Evolutionary conservation across 768 basidiomycete genomes (phyloP), one percentile per base, ranked within the genome.

Genomic region (Tricholoma bakamatsutake): DNA sequence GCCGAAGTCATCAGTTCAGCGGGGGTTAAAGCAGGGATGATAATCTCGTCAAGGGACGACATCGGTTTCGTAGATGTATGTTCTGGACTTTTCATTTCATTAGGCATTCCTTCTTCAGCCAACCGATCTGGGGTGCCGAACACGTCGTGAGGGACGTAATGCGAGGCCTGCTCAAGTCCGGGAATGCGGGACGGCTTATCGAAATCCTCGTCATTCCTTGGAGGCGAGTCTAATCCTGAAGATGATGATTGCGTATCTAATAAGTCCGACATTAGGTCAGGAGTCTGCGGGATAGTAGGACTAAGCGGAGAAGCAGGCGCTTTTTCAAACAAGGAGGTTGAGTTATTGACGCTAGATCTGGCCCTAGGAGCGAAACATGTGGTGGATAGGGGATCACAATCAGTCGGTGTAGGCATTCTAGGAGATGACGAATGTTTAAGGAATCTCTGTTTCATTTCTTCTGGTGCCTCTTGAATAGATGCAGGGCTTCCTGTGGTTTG

Each of bases 401-500:
- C 27, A 5, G 59, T 50, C 10, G 61, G 59, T 30, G 43, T 50
- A 18, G 30, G 43, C 21, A 21, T 33, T 28, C 30, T 18, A 13
- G 72, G 59, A 52, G 64, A 55, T 54, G 71, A 57, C 59, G 79
- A 70, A 13, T 57, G 48, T 53, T 67, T 69, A 52, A 82, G 66
- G 60, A 85, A 79, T 39, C 82, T 72, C 60, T 69, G 75, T 67
- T 85, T 87, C 81, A 86, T 82, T 61, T 84, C 80, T 64, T 84
- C 79, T 46, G 84, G 72, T 2, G 82, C 81, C 21, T 82, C 80
- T 27, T 70, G 64, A 5, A 78, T 77, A 6, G 76, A 73, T 18
- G 62, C 62, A 31, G 74, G 69, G 58, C 67, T 74, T 33, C 63
- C 63, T 8, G 65, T 60, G 0, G 52, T 54, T 39, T 66, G 69